A percentile compares a stretch with the other conserved stretches of the same genome.
Conservation (phyloP, 257 asterid genomes). For the Solanum ossicruentum region DNA sequence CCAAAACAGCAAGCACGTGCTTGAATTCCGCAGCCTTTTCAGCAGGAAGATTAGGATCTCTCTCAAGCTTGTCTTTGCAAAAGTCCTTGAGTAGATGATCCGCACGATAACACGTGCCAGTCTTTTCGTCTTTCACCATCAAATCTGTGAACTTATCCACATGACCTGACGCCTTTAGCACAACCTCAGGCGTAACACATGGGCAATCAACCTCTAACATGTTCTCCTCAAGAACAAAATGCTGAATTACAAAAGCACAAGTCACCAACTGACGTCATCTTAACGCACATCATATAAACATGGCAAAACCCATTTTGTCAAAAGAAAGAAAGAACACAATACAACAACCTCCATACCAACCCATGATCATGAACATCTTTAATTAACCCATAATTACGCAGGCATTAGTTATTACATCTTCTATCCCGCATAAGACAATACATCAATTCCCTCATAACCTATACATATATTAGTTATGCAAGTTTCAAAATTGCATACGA, state of each 20-base stretch:
- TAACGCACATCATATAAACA: neutral
- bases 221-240: conserved; percentile 21
- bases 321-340: neutral
- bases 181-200: conserved; percentile 17
- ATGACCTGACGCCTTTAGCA: conserved; percentile 20
- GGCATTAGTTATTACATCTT: neutral
- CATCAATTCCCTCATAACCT: neutral
- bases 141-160: conserved; percentile 22
- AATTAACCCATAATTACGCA: neutral
- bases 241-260: conserved; percentile 6
- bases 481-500: neutral
- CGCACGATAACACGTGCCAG: conserved; percentile 20
- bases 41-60: conserved; percentile 7
- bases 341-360: neutral
- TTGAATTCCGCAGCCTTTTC: conserved; percentile 17
- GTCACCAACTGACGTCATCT: neutral
- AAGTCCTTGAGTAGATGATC: conserved; percentile 27
- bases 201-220: conserved; percentile 25
- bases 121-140: conserved; percentile 25
- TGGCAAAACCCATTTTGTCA: neutral
- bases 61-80: conserved; percentile 23
- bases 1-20: conserved; percentile 17
- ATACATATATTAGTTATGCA: neutral
- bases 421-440: neutral
- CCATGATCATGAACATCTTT: neutral